phyloP scores from a whole-genome alignment of 2,329 filamentous ascomycete genomes.

The Myriangium duriaei region DNA sequence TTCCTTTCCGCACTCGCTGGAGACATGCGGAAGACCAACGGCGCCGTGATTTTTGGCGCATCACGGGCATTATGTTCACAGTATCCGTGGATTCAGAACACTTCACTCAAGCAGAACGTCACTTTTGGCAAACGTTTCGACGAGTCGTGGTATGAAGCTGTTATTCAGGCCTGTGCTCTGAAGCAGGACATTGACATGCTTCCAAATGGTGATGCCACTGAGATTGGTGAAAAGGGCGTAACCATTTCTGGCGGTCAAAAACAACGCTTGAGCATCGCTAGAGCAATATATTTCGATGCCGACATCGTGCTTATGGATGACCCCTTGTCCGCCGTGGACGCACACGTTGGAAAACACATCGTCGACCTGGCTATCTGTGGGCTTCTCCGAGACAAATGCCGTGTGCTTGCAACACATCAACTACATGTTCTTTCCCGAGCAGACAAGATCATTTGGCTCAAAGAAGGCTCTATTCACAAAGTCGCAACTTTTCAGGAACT shows the following conservation, averaged over 20 bases:
- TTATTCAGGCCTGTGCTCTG: conserved; percentile 77
- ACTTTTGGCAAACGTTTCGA: conserved; percentile 69
- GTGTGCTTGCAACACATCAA: conserved; percentile 87
- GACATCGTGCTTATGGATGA: conserved; percentile 54
- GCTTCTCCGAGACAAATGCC: conserved; percentile 74
- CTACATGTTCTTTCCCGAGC: conserved; percentile 83
- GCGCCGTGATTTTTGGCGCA: conserved; percentile 62
- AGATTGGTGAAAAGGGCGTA: conserved; percentile 90
- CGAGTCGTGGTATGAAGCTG: conserved; percentile 64
- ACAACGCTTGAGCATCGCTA: conserved; percentile 84
- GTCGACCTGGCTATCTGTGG: conserved; percentile 92
- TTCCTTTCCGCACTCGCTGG: conserved; percentile 72
- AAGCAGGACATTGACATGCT: conserved; percentile 80
- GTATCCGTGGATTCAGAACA: conserved; percentile 95
- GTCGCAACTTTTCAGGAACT: conserved; percentile 82
- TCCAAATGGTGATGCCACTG: conserved; percentile 72
- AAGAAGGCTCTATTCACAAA: conserved; percentile 69
- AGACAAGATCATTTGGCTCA: conserved; percentile 88
- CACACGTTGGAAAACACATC: conserved; percentile 55
- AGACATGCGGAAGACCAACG: conserved; percentile 72
- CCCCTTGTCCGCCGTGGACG: conserved; percentile 44
- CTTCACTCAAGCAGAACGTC: conserved; percentile 77
- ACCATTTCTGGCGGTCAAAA: conserved; percentile 94
- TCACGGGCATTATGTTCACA: conserved; percentile 84
- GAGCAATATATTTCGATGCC: conserved; percentile 54